Evolutionary conservation across 1,284 basidiomycete genomes (phyloP).

Genomic region (Meira nashicola): DNA sequence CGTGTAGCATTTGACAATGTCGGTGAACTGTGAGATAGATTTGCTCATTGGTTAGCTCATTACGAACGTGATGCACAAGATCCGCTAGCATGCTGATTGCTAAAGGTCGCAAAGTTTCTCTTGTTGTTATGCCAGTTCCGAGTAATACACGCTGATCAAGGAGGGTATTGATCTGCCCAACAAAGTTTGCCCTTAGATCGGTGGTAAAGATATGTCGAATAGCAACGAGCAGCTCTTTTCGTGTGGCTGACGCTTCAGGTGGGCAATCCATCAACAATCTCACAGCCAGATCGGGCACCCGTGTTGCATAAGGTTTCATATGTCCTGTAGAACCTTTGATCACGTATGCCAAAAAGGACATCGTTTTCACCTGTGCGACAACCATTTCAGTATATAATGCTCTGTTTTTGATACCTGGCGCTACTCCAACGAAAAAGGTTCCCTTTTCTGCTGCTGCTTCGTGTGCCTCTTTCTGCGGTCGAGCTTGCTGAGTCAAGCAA

Average conservation of each 20-base stretch:
- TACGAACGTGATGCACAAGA: conserved; percentile 83
- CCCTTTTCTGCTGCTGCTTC: conserved; percentile 72
- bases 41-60: conserved; percentile 74
- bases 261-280: conserved; percentile 92
- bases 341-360: conserved; percentile 89
- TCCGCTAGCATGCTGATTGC: conserved; percentile 89
- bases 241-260: conserved; percentile 68
- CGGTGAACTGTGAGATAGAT: conserved; percentile 75
- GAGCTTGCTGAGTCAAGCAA: conserved; percentile 59
- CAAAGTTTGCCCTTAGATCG: conserved; percentile 72
- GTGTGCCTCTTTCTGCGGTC: conserved; percentile 78
- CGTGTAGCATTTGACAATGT: conserved; percentile 84
- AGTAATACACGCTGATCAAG: conserved; percentile 87
- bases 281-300: conserved; percentile 73
- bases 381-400: conserved; percentile 82
- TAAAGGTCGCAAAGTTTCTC: conserved; percentile 72
- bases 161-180: conserved; percentile 81
- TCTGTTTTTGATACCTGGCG: conserved; percentile 64
- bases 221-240: conserved; percentile 83
- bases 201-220: conserved; percentile 84
- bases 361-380: conserved; percentile 75
- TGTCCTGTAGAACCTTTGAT: conserved; percentile 69
- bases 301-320: conserved; percentile 73
- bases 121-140: conserved; percentile 70
- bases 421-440: conserved; percentile 79